Evolutionary conservation across 129 eudicot genomes (phyloP), one percentile per base, ranked within the genome.

Genomic region (Chrysanthemum seticuspe): DNA sequence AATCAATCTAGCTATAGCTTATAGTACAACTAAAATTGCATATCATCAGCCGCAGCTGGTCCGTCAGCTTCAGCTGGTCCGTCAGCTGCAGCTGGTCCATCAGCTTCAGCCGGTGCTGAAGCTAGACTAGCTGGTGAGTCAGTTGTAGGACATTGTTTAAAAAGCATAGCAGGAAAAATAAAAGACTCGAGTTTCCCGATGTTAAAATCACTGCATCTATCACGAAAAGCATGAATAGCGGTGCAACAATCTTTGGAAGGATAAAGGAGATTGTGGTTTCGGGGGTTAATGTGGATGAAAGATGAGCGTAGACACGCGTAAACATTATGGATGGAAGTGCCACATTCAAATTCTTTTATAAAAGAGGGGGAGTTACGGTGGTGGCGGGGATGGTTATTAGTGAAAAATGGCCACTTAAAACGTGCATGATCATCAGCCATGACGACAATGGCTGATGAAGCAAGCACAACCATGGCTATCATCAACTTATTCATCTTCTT

Each of bases 261-360:
- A 29, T 25, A 13, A 10, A 55, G 66, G 59, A 75, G 25, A 5
- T 67, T 25, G 55, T 52, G 50, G 2, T 75, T 68, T 15, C 54
- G 79, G 50, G 0, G 15, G 48, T 69, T 23, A 14, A 66, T 14
- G 48, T 75, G 54, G 25, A 75, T 4, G 31, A 75, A 55, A 9
- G 79, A 54, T 55, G 25, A 14, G 56, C 79, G 79, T 15, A 75
- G 55, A 45, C 79, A 75, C 10, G 73, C n/a, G 67, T 75, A 75
- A 56, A 75, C 79, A 1, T 44, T 65, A 15, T 75, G 79, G 51
- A 75, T 66, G 27, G 67, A 65, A 40, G 73, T 27, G 6, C 50
- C 58, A 15, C 79, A 75, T 10, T 66, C 67, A 14, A 75, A 50
- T 9, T 9, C 25, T 15, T 75, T 66, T 13, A 56, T 5, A 0